Evolutionary conservation across 1,284 basidiomycete species (phyloP), one percentile per base, ranked within the genome.

Genomic region (Crocinoboletus sp.): DNA sequence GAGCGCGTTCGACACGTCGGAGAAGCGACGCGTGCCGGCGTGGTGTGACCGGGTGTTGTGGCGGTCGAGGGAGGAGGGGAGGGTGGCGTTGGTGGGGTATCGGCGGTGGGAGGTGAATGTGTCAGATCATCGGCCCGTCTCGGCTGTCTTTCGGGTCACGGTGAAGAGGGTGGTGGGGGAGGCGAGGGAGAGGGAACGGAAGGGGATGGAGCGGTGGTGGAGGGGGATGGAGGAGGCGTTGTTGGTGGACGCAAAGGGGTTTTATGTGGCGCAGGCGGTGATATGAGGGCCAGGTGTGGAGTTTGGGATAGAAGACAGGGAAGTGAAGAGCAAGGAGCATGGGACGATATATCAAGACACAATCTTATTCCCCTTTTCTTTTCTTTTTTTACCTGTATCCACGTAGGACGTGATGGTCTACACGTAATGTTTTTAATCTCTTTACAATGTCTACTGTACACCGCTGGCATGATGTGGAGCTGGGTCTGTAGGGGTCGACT

Each of bases 41-140:
- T 98, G 94, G 93, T 99, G 95, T 66, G 95, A 99, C 65, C 82
- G 95, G 6, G 80, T 98, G 17, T 69, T 98, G 30, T 96, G 87
- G 80, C 78, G 82, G n/a, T 74, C 80, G 27, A 71, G 75, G 5
- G 76, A 77, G 9, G 68, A 74, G 10, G 68, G 64, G 22, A 71
- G 84, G 7, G 79, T 93, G 43, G 57, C 69, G 49, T 72, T 79
- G 60, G 47, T 88, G 61, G 75, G 78, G 55, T 90, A 95, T 64
- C 63, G 64, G 45, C 74, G 94, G 13, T 94, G 90, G 62, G 93
- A 94, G 66, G 76, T 75, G 42, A 87, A 88, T 52, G 80, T 92
- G 5, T 87, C 83, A 9, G 92, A 95, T 65, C 91, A 95, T 65
- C 73, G 88, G 7, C 93, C 93, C 2, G 79, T 96, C 31, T 89